Conservation (phyloP, 176 grass and related monocot species). For the Hsuehochloa calcarea region DNA sequence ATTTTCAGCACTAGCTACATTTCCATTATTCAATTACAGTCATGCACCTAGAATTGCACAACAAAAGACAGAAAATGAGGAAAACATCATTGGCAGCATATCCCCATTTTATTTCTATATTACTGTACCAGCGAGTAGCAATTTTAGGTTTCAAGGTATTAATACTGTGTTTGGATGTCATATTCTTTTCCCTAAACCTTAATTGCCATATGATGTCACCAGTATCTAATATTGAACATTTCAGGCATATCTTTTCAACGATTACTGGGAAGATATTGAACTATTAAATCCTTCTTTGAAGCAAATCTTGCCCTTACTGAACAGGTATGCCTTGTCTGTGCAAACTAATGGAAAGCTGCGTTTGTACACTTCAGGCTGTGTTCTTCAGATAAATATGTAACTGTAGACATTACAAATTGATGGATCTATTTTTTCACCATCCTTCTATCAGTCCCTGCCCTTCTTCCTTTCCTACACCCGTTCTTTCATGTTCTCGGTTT, state of each 20-base stretch:
- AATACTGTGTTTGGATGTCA: not conserved
- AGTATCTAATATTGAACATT: conserved; percentile 15
- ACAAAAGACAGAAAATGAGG: not conserved
- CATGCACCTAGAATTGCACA: not conserved
- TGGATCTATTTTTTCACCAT: not conserved
- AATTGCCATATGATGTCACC: not conserved
- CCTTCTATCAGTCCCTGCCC: not conserved
- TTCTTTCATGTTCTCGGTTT: not conserved
- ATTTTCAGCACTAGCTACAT: not conserved
- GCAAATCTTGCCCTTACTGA: conserved; percentile 85
- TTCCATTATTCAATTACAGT: not conserved
- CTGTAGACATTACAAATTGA: not conserved
- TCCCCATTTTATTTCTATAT: not conserved
- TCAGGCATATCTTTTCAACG: conserved; percentile 93
- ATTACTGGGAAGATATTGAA: conserved; percentile 98
- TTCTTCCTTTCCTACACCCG: not conserved
- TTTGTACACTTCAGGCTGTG: not conserved
- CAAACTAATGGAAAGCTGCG: not conserved
- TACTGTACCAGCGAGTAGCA: not conserved
- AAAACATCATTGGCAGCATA: not conserved
- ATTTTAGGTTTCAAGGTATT: not conserved
- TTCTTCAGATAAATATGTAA: not conserved
- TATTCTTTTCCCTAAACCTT: not conserved
- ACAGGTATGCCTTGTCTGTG: conserved; percentile 47
- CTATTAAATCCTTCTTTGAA: conserved; percentile 91